phyloP scores from a whole-genome alignment of 2,329 filamentous ascomycete genomes.

The Lachnellula occidentalis region DNA sequence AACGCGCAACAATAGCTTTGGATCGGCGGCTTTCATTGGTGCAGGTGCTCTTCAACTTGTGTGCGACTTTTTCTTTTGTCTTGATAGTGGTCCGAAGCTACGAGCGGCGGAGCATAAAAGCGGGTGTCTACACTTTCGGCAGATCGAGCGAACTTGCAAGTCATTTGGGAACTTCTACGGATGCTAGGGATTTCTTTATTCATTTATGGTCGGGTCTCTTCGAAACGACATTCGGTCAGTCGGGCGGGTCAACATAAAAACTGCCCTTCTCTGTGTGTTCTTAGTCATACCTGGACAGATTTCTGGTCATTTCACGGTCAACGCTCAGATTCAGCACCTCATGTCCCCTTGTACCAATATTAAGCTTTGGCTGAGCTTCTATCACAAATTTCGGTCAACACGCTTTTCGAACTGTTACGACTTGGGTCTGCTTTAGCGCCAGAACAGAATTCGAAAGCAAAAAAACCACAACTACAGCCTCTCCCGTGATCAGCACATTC shows the following conservation, averaged over 20 bases:
- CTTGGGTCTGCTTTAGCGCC: conserved; percentile 32
- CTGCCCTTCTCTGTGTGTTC: conserved; percentile 22
- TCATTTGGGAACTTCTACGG: conserved; percentile 26
- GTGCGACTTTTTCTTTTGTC: conserved; percentile 28
- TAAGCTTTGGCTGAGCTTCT: conserved; percentile 30
- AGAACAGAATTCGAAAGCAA: conserved; percentile 30
- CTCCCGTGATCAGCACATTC: conserved; percentile 26
- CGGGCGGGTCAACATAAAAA: conserved; percentile 28
- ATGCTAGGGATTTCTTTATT: conserved; percentile 31
- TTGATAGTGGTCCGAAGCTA: conserved; percentile 32
- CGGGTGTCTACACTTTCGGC: conserved; percentile 28
- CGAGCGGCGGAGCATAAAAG: conserved; percentile 32
- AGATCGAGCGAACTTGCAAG: conserved; percentile 26
- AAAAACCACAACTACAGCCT: conserved; percentile 25
- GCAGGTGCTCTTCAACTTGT: conserved; percentile 31
- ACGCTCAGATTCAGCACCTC: conserved; percentile 30
- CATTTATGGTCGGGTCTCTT: conserved; percentile 28
- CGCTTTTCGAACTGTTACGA: conserved; percentile 28
- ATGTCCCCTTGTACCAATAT: conserved; percentile 34
- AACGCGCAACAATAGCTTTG: conserved; percentile 29
- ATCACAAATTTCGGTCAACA: conserved; percentile 26
- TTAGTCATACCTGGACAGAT: conserved; percentile 29
- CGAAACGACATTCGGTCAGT: conserved; percentile 31
- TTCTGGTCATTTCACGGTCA: conserved; percentile 30
- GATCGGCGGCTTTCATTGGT: conserved; percentile 33